Base-by-base conservation (phyloP, 345 rosid genomes). In the Trapa bicornis region DNA sequence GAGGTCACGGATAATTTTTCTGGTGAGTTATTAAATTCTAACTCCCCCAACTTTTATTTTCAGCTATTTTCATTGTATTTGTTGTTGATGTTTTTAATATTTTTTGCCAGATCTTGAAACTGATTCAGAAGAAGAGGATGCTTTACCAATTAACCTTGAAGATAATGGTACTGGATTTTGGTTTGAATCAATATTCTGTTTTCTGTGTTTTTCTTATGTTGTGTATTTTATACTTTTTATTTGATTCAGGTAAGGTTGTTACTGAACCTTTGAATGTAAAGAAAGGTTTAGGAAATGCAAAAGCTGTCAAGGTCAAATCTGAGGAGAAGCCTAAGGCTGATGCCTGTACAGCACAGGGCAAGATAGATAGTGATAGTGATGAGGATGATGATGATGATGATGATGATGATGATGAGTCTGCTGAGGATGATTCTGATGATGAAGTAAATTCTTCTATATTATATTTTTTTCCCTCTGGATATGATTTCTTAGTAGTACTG, bases 311-410 rank as follows among this genome's bases (percentile, higher is more conserved):
- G 71, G 39, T 67, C 43, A 52, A 47, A 17, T 35, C 67, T 17
- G 53, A 72, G 48, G 75, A 60, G 38, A 65, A 65, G 54, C 56
- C 56, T 71, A 75, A 72, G 45, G 92, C 79, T 72, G 82, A 77
- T 74, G 68, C 79, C 64, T 80, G 72, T 5, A 80, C 79, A 75
- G 80, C 82, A 42, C 70, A 68, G 41, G 76, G 81, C 68, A 85
- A 79, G 61, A 91, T 77, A 38, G 72, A 76, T 12, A 42, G 72
- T 22, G 67, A 66, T 5, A 54, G 45, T 53, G 29, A 68, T 42
- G 82, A 78, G n/a, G n/a, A n/a, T n/a, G n/a, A n/a, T n/a, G n/a
- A n/a, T n/a, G n/a, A n/a, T n/a, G n/a, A n/a, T 37, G 94, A 84
- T 29, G 74, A 73, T 15, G 70, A 77, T 17, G 66, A 75, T 53